Percentiles rank a stretch among this genome's conserved stretches.
phyloP scores from a whole-genome alignment of 1,284 basidiomycete species.

The Heterobasidion annosum region DNA sequence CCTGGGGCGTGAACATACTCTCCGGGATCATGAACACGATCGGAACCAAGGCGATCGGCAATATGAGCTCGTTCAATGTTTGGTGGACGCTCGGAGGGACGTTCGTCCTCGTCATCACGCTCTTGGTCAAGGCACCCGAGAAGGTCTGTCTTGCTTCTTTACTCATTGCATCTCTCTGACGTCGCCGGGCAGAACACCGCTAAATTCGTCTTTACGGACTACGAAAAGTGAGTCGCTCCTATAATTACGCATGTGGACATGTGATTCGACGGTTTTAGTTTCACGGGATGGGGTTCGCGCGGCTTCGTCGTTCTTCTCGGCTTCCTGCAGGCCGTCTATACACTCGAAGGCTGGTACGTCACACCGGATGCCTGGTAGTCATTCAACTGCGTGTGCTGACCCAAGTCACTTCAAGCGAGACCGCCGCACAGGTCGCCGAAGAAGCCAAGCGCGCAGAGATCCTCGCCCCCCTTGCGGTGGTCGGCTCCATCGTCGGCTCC shows the following conservation, averaged over 20 bases:
- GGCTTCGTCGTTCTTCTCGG: conserved; percentile 53
- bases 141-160: conserved; percentile 26
- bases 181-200: conserved; percentile 33
- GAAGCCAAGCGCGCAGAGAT: conserved; percentile 48
- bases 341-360: conserved; percentile 38
- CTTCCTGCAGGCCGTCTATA: conserved; percentile 56
- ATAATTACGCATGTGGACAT: background rate
- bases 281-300: conserved; percentile 44
- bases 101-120: conserved; percentile 42
- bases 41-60: conserved; percentile 48
- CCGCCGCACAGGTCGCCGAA: conserved; percentile 54
- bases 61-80: conserved; percentile 46
- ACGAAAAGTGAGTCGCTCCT: conserved; percentile 33
- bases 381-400: background rate
- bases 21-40: conserved; percentile 43
- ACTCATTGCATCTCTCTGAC: background rate
- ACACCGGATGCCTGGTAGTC: background rate
- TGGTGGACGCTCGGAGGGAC: conserved; percentile 62
- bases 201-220: conserved; percentile 48
- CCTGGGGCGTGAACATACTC: conserved; percentile 48
- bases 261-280: conserved; percentile 22
- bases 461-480: conserved; percentile 47
- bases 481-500: conserved; percentile 49
- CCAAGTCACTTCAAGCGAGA: conserved; percentile 26
- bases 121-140: conserved; percentile 45